Base-by-base conservation (phyloP, 139 green algal species). In the Micromonas pusilla region DNA sequence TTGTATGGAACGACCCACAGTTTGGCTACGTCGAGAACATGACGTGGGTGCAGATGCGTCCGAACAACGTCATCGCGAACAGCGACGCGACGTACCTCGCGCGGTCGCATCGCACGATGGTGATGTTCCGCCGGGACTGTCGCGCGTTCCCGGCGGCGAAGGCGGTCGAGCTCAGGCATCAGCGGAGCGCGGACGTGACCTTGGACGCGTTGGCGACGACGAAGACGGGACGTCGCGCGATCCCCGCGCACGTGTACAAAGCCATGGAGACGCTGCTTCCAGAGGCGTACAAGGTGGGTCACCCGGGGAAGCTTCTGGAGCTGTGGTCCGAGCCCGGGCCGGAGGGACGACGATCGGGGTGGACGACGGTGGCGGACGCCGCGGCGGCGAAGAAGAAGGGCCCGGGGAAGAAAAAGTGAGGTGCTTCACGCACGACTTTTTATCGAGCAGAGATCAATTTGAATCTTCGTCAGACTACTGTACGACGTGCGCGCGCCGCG, bases 21-120 rank as follows among this genome's bases (percentile, higher is more conserved):
- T 96, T 86, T 79, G 67, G 66, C 25, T 97, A 97, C 77, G 86
- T 97, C 5, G 93, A 97, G 80, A 97, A 96, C 87, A 85, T 97
- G 79, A 96, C 91, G 0, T 97, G 93, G 93, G 91, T 97, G 60
- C 85, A 86, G 57, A 78, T 94, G 70, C 33, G 63, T 4, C 79
- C 88, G 52, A 91, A 89, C 82, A 90, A 96, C 88, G 78, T 31
- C 32, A 81, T 97, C 1, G 31, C 89, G 36, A 25, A 30, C 13
- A 63, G 82, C 38, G 75, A 81, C 0, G 82, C 76, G n/a, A 65
- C 54, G 64, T 85, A 87, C 80, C 38, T 82, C 21, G 57, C 73
- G 32, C 66, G 79, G 33, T 91, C 84, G 30, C 93, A 97, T 87
- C 71, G 89, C 68, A 96, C 92, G 0, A 84, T 97, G 60, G 90